phyloP scores from a whole-genome alignment of 2,329 filamentous ascomycete genomes.

The Colletotrichum cereale region DNA sequence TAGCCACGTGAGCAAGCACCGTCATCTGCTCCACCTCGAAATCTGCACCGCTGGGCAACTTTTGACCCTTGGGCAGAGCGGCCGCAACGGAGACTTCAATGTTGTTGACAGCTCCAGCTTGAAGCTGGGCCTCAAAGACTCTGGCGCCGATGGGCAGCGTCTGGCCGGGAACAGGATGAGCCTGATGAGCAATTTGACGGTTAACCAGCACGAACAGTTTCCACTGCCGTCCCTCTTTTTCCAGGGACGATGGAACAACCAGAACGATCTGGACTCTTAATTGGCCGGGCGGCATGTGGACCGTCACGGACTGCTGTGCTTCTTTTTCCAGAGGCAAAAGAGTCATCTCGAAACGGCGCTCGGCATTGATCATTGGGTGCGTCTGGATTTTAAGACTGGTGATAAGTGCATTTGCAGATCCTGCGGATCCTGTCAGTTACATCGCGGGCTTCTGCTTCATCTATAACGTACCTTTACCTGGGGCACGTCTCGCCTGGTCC shows the following conservation, averaged over 20 bases:
- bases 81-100: conserved; percentile 85
- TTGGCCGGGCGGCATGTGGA: conserved; percentile 76
- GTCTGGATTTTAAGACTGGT: conserved; percentile 74
- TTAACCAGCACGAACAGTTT: conserved; percentile 82
- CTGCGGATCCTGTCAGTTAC: conserved; percentile 51
- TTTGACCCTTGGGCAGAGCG: conserved; percentile 72
- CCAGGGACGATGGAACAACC: conserved; percentile 71
- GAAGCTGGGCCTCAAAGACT: conserved; percentile 81
- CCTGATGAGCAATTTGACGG: conserved; percentile 68
- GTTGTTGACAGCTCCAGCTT: conserved; percentile 76
- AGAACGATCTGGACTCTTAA: conserved; percentile 79
- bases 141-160: conserved; percentile 68
- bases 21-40: conserved; percentile 85
- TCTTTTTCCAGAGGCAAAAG: conserved; percentile 75
- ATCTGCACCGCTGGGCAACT: conserved; percentile 68
- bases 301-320: conserved; percentile 78
- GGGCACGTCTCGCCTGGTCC: conserved; percentile 51
- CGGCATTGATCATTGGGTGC: conserved; percentile 74
- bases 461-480: conserved; percentile 56
- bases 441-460: neutral
- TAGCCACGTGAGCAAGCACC: conserved; percentile 78
- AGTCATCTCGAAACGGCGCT: conserved; percentile 72
- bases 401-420: conserved; percentile 73
- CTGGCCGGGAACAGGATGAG: conserved; percentile 66
- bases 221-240: conserved; percentile 74